Evolutionary conservation across 2,329 filamentous ascomycete species (phyloP), one percentile per base, ranked within the genome.

Genomic region (Capronia americana): DNA sequence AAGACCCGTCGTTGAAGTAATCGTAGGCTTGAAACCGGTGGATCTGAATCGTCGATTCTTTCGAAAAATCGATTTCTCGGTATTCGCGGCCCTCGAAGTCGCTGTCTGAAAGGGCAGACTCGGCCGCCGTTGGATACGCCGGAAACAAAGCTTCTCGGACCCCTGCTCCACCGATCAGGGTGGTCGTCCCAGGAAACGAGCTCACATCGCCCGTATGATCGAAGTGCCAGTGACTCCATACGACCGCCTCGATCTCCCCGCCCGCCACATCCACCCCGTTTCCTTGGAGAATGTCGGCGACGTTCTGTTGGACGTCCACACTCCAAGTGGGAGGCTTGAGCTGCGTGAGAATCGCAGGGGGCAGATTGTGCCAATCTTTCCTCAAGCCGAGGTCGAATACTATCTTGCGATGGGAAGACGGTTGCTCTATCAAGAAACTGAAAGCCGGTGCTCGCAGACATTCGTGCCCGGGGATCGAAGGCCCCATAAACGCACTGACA

Each of bases 91-190:
- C 74, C 8, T 41, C 48, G 30, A 65, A 77, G 63, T 81, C 78
- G 14, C 70, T 76, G 41, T 79, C 77, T 2, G 74, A 71, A 0
- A 81, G 71, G 0, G 73, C 71, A 0, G 76, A 77, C 0, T 79
- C 70, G 2, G 74, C 72, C 23, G 79, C 77, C 2, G 71, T 62
- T 0, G 85, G 85, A 57, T 79, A 84, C 0, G 82, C 83, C 0
- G 85, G 84, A 2, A 81, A 70, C 70, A 82, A 79, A 0, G 73
- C 73, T 1, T 78, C 66, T 57, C 79, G 82, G 24, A 65, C 57
- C 0, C 85, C 85, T 0, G 84, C 81, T 0, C 85, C 86, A 3
- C 86, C 84, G 34, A 87, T 70, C 0, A 87, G 70, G 8, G 81
- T 77, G 0, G 83, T 84, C 0, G 70, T 74, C 0, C 70, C 0